Evolutionary conservation across 345 rosid genomes (phyloP).

Genomic region (Camelina hispida): DNA sequence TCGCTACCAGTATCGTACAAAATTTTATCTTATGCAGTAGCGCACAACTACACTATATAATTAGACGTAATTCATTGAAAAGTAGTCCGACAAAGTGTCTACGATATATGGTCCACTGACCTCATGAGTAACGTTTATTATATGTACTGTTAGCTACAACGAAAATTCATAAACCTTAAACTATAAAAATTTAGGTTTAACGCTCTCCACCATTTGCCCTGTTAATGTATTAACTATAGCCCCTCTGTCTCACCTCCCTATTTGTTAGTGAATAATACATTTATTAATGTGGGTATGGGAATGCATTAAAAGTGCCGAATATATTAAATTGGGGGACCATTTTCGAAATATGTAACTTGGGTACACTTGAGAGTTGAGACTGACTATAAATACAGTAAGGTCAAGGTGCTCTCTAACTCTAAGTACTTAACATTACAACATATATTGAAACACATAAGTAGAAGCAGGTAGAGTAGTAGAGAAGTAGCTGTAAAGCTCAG

Average conservation of each 20-base stretch:
- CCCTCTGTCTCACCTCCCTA: neutral
- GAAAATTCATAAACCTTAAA: neutral
- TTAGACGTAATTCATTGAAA: neutral
- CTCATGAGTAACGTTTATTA: conserved; percentile 2
- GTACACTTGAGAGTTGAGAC: conserved; percentile 3
- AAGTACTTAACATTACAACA: neutral
- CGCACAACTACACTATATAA: conserved; percentile 1
- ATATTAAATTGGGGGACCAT: conserved; percentile 7
- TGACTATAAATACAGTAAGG: conserved; percentile 24
- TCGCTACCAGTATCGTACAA: neutral
- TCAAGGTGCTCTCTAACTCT: neutral
- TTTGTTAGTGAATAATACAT: neutral
- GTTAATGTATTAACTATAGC: neutral
- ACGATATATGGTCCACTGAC: conserved; percentile 14
- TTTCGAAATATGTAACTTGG: neutral
- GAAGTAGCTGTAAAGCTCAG: conserved; percentile 42
- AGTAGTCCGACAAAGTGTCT: neutral
- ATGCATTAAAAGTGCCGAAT: conserved; percentile 20
- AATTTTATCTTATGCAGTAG: neutral
- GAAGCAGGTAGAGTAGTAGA: conserved; percentile 9
- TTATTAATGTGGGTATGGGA: conserved; percentile 26
- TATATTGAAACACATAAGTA: neutral
- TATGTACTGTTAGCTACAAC: neutral
- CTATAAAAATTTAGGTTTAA: neutral
- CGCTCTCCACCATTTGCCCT: neutral